Evolutionary conservation across 371 early-diverging fungal genomes (phyloP), one percentile per base, ranked within the genome.

Genomic region (Syncephalastrum contaminatum): DNA sequence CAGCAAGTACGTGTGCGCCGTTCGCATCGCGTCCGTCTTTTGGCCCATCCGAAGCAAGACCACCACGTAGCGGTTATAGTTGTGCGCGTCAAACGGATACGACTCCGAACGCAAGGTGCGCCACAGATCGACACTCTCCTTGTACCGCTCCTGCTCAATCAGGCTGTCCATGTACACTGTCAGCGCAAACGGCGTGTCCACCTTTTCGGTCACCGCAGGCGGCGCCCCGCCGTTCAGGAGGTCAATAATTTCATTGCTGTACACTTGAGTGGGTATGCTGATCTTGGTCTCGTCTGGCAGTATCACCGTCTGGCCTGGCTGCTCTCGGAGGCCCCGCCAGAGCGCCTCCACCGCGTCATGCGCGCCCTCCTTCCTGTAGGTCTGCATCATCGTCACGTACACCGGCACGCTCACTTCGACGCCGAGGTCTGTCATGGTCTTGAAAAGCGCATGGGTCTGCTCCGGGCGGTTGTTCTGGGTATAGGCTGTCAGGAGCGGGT

Each of bases 21-120:
- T 30, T 10, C 36, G 36, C 36, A 30, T 30, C 10, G 60, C 60
- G 4, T 60, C 60, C 14, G 10, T 7, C 48, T 43, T 0, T 30
- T 58, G 4, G 15, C 48, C 36, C 24, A 30, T 44, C 24, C 39
- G 19, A n/a, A 69, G 18, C 40, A 72, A 48, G 12, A 63, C 51
- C 3, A 47, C 52, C 12, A 72, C 50, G 19, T 70, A 72, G 2
- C 69, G 55, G 47, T 78, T 78, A 71, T 71, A 78, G 27, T 72
- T 78, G 13, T 70, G 66, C 7, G 62, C 75, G 48, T 74, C 75
- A 47, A 78, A 75, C 19, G 50, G 39, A 60, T 67, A 78, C 3
- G 41, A 25, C 19, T 66, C 53, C 0, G 14, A 21, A 4, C 53
- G 48, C 16, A 77, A 53, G 1, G 60, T 20, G 1, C 42, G 40